Evolutionary conservation across 768 basidiomycete genomes (phyloP), one percentile per base, ranked within the genome.

Genomic region (Pilatotrama ljubarskyi): DNA sequence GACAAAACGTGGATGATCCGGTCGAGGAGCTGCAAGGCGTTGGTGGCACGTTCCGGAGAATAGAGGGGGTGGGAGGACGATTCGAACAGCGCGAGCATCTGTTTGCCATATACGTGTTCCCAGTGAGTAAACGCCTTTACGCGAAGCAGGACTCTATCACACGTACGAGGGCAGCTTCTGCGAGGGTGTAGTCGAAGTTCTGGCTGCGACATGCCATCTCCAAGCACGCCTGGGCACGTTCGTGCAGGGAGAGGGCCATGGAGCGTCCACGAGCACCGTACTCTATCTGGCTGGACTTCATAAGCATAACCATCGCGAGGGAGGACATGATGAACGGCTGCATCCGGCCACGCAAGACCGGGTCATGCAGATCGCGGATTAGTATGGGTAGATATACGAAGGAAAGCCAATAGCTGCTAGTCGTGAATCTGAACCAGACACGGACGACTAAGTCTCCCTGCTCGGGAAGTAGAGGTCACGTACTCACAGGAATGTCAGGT

Each of bases 31-130:
- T 81, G 68, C 10, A 93, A 75, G 0, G 89, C 78, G 18, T 72
- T 72, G 20, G 77, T 75, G 11, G 84, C 80, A 14, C 85, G 80
- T 20, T 82, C 79, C 4, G 81, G 76, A 20, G 79, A 80, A 68
- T 90, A 81, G 42, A 81, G 75, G 6, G 88, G 89, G 60, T 92
- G 87, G 5, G 86, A 81, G 1, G 87, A 91, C 0, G 83, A 81
- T 70, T 93, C 91, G 65, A 90, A 93, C 2, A 93, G 75, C 5
- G 90, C 87, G 9, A 92, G 78, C 49, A 93, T 83, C 90, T 90
- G 36, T 24, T 20, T 20, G 22, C 13, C 22, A 15, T 46, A 15
- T 43, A 48, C 36, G 38, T 15, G 15, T 38, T 13, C 10, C 20
- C 42, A 5, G 14, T 17, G n/a, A 18, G 5, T 43, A 4, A 42